Base-by-base conservation (phyloP, 2,329 filamentous ascomycete genomes). In the Monascus ruber region DNA sequence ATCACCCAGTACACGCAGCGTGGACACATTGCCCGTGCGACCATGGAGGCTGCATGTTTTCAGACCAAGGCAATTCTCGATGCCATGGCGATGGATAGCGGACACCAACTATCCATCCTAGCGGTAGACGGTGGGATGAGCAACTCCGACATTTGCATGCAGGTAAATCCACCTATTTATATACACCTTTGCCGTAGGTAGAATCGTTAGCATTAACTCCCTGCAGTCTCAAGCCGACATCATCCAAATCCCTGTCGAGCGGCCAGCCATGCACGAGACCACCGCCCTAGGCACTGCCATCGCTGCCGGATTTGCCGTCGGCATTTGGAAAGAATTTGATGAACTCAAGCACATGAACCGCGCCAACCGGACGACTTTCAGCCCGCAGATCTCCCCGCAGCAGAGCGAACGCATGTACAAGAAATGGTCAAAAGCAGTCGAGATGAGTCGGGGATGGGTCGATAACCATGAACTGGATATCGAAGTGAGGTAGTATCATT, bases 31-130 rank as follows among this genome's bases (percentile, higher is more conserved):
- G 86, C 85, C 34, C 81, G 87, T 44, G 87, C 87, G 29, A 94
- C 87, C 0, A 76, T 94, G 38, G 87, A 94, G 64, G 86, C 87
- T 4, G 88, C 85, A 31, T 94, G 87, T 67, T 93, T 85, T 70
- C 87, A 94, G 64, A 94, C 85, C 24, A 87, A 87, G 52, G 87
- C 87, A 24, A 94, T 94, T 52, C 74, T 94, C 24, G 81, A 91
- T 55, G 85, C 87, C 45, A 94, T 94, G 87, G 85, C 84, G 55
- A 78, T 81, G 50, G 87, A 94, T 64, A 87, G 81, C 38, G 79
- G 80, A 29, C 80, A 88, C 56, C 76, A 77, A 46, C 73, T 94
- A 27, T 73, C 77, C 42, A 76, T 81, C 47, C 71, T 94, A 33
- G 81, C 84, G 28, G 87, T 94, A 33, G 87, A 94, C 55, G 87